Base-by-base conservation (phyloP, 805 yeast species). In the Cyberlindnera saturnus region DNA sequence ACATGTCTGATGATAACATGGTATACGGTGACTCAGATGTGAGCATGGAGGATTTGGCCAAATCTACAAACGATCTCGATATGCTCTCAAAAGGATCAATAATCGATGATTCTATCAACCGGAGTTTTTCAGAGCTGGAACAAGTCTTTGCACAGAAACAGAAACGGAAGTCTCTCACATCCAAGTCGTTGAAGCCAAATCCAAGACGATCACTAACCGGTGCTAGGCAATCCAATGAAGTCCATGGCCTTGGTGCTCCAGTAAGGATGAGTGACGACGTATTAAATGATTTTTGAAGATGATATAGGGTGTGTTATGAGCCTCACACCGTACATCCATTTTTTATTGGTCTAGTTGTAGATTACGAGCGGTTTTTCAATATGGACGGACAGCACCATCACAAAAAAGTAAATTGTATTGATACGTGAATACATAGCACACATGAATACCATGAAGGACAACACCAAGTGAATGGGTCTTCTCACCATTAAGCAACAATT, bases 121-220 rank as follows among this genome's bases (percentile, higher is more conserved):
- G 47, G 16, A 53, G 54, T 26, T 44, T 46, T 15, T 33, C 50
- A 5, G 56, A 53, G 18, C 11, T 48, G 4, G 56, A 51, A 28
- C 42, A 44, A 26, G 46, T 45, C 5, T 40, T 54, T 16, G 41
- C 50, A 3, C 40, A 46, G 1, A 40, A 49, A 6, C 50, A 47
- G 34, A 57, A 52, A 45, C 47, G 57, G 32, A 50, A 43, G 39
- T 56, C 62, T 5, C 44, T 58, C 18, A 57, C 62, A 1, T 53
- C 60, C 1, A 48, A 44, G 28, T 15, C 50, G 16, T 45, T 57
- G 41, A 53, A 48, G 36, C 59, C 60, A 9, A 29, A 13, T 3
- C 15, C 32, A 3, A 43, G 42, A 26, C 38, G 39, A 15, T 44
- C 51, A 13, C 41, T 42, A 15, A 20, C 37, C 3, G 40, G 33